Percentiles rank a stretch among this genome's conserved stretches.
Conservation (phyloP, 2,329 filamentous ascomycete genomes). For the Rutstroemia sp. region DNA sequence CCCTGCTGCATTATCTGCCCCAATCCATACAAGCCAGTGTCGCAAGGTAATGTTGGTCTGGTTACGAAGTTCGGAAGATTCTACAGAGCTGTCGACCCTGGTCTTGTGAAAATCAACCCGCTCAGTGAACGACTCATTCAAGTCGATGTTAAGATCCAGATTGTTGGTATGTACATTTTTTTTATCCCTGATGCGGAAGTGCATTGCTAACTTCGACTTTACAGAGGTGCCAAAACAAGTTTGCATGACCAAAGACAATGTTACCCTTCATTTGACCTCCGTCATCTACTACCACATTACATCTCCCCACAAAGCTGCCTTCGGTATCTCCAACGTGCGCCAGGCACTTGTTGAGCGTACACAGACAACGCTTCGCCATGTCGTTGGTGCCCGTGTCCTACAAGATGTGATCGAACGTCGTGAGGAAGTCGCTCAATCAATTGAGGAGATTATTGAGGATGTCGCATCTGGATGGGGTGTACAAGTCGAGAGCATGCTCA, state of each 20-base stretch:
- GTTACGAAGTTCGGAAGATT: constrained; percentile 95
- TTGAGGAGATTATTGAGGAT: constrained; percentile 95
- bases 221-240: constrained; percentile 85
- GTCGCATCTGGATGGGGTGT: constrained; percentile 93
- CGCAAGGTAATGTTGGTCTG: constrained; percentile 89
- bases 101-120: constrained; percentile 95
- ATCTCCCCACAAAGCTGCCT: constrained; percentile 91
- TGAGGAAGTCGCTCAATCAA: constrained; percentile 92
- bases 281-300: constrained; percentile 99
- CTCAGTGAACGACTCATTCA: constrained; percentile 83
- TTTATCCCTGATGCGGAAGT: background rate
- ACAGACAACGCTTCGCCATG: constrained; percentile 93
- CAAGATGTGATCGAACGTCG: constrained; percentile 98
- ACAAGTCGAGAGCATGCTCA: constrained; percentile 94
- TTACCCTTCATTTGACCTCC: constrained; percentile 84
- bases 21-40: constrained; percentile 90
- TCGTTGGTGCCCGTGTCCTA: constrained; percentile 88
- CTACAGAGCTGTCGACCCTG: constrained; percentile 91
- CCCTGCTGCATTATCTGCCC: constrained; percentile 89
- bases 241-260: constrained; percentile 99
- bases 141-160: constrained; percentile 98
- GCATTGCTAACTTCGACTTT: background rate
- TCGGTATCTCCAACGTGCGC: constrained; percentile 89
- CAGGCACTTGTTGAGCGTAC: constrained; percentile 97
- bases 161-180: constrained; percentile 50